Evolutionary conservation across 1,139 yeast species (phyloP).

Genomic region (Pichia sp.): DNA sequence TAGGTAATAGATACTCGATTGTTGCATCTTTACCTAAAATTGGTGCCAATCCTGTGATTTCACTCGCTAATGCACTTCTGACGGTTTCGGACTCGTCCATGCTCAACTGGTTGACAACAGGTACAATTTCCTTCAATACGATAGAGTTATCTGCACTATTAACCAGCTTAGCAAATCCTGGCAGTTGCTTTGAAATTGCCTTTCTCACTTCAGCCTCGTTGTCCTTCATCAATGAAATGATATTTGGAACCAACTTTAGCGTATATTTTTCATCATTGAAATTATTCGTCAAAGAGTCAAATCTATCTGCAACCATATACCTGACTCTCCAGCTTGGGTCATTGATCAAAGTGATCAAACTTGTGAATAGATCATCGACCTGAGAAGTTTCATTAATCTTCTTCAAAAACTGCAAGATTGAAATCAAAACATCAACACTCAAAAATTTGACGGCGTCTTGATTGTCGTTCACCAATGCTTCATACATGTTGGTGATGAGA

Average conservation of each 20-base stretch:
- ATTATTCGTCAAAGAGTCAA: constrained; percentile 66
- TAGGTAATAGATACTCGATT: constrained; percentile 77
- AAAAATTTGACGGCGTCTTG: constrained; percentile 95
- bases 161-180: constrained; percentile 64
- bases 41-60: constrained; percentile 84
- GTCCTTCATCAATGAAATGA: constrained; percentile 78
- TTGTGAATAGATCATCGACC: constrained; percentile 55
- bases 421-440: constrained; percentile 79
- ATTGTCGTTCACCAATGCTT: constrained; percentile 71
- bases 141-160: constrained; percentile 45
- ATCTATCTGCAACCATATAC: constrained; percentile 94
- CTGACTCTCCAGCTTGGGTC: constrained; percentile 99
- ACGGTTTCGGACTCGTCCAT: constrained; percentile 92
- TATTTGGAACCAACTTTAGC: constrained; percentile 59
- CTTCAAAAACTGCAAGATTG: constrained; percentile 63
- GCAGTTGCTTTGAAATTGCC: constrained; percentile 88
- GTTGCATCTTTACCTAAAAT: constrained; percentile 82
- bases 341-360: constrained; percentile 63
- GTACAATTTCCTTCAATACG: constrained; percentile 68
- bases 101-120: constrained; percentile 77
- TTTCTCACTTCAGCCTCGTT: constrained; percentile 96
- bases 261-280: constrained; percentile 54
- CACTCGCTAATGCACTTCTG: constrained; percentile 85
- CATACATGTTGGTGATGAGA: constrained; percentile 74
- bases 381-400: constrained; percentile 51